Conservation (phyloP, 306 rosid species). For the Quercus dentata region DNA sequence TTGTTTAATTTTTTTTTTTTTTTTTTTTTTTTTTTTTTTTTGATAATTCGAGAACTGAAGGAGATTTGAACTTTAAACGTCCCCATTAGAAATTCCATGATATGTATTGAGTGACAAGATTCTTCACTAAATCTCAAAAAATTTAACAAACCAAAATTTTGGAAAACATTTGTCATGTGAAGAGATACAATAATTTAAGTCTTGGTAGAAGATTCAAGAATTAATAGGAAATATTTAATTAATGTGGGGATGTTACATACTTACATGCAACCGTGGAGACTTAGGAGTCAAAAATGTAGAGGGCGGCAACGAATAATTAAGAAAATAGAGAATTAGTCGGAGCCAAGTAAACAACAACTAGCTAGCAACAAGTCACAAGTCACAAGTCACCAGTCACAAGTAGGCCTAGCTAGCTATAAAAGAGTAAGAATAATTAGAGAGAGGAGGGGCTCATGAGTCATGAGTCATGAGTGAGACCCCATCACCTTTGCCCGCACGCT, state of each 20-base stretch:
- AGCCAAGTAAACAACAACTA: not conserved
- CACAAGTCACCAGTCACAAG: conserved; percentile 6
- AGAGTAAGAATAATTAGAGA: too few relatives aligned
- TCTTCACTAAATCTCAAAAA: too few relatives aligned
- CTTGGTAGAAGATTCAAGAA: not conserved
- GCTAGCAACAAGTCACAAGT: conserved; percentile 2
- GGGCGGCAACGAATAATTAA: too few relatives aligned
- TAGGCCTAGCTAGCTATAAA: not conserved
- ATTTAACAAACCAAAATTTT: too few relatives aligned
- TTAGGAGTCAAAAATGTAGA: not conserved
- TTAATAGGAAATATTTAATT: not conserved
- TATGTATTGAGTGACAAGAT: too few relatives aligned
- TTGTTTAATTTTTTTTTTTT: too few relatives aligned
- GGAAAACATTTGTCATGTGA: not conserved
- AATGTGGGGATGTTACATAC: not conserved
- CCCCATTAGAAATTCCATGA: accelerated
- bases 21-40: too few relatives aligned
- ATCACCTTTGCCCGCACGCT: conserved; percentile 17
- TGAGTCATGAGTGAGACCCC: not conserved
- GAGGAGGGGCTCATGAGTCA: not conserved
- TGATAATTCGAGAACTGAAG: too few relatives aligned
- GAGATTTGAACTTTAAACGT: too few relatives aligned
- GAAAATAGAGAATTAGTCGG: not conserved
- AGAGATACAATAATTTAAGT: too few relatives aligned
- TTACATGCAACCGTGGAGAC: not conserved